Evolutionary conservation across 2,329 filamentous ascomycete species (phyloP), one percentile per base, ranked within the genome.

Genomic region (Ophiostoma sp.): DNA sequence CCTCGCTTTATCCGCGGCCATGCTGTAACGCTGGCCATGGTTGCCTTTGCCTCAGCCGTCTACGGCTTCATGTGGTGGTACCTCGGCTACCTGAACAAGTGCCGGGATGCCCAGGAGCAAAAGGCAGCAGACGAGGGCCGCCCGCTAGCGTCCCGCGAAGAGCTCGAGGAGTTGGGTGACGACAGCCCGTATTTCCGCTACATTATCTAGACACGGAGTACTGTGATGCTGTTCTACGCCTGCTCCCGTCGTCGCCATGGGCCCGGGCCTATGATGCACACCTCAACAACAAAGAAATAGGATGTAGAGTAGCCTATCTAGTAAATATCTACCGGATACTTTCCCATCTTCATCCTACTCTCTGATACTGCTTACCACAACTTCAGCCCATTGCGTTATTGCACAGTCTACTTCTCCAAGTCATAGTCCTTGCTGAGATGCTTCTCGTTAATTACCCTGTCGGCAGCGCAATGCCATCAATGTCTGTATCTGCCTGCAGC

Each of bases 21-120:
- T n/a, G 38, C 60, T n/a, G 60, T 63, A 4, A 63, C 60, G 8
- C 60, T 63, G 60, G 60, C 60, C 40, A 63, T 63, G 60, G 60
- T 63, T 63, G 60, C 14, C 60, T 63, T 63, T 42, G 60, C 60
- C 42, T 3, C 60, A 2, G 38, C 14, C 16, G 60, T 63, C 60
- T 63, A 44, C n/a, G 60, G 38, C 8, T 63, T 63, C 60, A 63
- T 63, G 60, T 63, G 60, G 60, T 63, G 60, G 60, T 63, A 63
- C 60, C 60, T 63, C n/a, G 60, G 60, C 16, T 63, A 63, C 16
- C 40, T 63, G 7, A 63, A 63, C 60, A 63, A 42, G 60, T 42
- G 60, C 40, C n/a, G 40, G 12, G 60, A 63, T 18, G 60, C 60
- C 40, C 6, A 63, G 38, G 60, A 63, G 60, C 60, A 63, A 18